A percentile compares a stretch with the other conserved stretches of the same genome.
Conservation (phyloP, 805 yeast genomes). For the Yarrowia alimentaria region DNA sequence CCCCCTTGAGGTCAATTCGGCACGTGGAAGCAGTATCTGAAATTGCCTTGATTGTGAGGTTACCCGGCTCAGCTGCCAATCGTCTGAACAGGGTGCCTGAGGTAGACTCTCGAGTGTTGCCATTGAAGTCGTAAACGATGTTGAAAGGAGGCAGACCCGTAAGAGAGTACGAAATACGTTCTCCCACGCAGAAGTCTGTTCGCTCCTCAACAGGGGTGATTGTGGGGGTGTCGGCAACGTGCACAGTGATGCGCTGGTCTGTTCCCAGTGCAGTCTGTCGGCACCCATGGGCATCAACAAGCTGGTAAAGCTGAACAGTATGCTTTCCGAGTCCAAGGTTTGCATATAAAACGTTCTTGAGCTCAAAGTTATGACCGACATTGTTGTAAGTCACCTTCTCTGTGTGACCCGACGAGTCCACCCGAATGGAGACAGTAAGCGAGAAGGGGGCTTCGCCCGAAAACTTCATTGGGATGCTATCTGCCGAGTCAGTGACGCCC, state of each 20-base stretch:
- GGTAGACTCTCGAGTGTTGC: conserved; percentile 54
- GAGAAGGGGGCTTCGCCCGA: conserved; percentile 63
- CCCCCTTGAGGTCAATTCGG: conserved; percentile 38
- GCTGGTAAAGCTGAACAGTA: conserved; percentile 53
- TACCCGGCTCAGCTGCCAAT: conserved; percentile 82
- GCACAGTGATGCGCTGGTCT: conserved; percentile 50
- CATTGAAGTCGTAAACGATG: conserved; percentile 72
- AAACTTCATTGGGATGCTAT: conserved; percentile 57
- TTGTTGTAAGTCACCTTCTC: conserved; percentile 49
- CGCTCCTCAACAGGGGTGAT: conserved; percentile 49
- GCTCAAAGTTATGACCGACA: conserved; percentile 43
- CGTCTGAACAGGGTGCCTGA: conserved; percentile 56
- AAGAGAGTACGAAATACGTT: conserved; percentile 70
- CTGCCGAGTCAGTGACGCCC: conserved; percentile 41
- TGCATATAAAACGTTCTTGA: conserved; percentile 48
- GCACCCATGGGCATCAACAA: conserved; percentile 74
- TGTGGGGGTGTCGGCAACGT: conserved; percentile 75
- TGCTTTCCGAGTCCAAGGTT: conserved; percentile 70
- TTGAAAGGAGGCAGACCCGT: conserved; percentile 79
- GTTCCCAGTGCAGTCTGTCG: conserved; percentile 45
- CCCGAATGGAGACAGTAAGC: conserved; percentile 56
- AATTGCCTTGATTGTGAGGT: conserved; percentile 60
- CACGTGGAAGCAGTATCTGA: conserved; percentile 77
- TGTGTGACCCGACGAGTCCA: conserved; percentile 56
- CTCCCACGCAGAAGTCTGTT: conserved; percentile 84